Evolutionary conservation across 2,329 filamentous ascomycete species (phyloP), one percentile per base, ranked within the genome.

Genomic region (Fusarium cyanostomum): DNA sequence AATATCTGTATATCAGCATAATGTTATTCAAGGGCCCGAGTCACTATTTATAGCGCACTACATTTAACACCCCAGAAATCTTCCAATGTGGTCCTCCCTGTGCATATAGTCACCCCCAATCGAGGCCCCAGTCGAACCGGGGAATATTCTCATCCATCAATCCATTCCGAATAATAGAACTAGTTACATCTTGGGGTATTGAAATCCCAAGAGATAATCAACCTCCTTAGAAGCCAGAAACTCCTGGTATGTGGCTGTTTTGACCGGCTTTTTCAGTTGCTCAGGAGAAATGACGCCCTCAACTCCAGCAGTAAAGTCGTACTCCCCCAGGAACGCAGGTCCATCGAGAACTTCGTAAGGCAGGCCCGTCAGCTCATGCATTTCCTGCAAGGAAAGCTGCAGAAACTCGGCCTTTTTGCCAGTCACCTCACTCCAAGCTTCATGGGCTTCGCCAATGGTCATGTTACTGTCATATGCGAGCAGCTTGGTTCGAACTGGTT

Each of bases 391-490:
- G 0, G 58, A 65, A 44, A 78, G 50, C 8, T 73, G 56, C 2
- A 76, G 56, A 12, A 76, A 69, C 1, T 62, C 62, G 0, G 74
- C 77, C n/a, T 74, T 55, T 21, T 78, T 74, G 0, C 78, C 79
- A 0, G 76, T 78, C 7, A 72, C 72, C 30, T 58, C 71, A 3
- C 68, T 68, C 77, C 79, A 83, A 0, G 67, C 43, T 0, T 75
- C 70, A 1, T 76, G 52, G 1, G 73, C 62, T 31, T 82, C 72
- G 0, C 55, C 61, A 0, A 79, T 51, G 0, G 68, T 75, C 8
- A 79, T 43, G 42, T 76, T 72, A 42, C 73, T 75, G 43, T 82
- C 77, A 52, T 80, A 82, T 1, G 80, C 82, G 1, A 82, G 64
- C 2, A 84, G 68, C 26, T 78, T 81, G 2, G 71, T 78, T 0